These are phyloP conservation scores for Achaetomiella virescens DNA, from an alignment of 495 filamentous ascomycete species.

Conservation along the genomic window DNA sequence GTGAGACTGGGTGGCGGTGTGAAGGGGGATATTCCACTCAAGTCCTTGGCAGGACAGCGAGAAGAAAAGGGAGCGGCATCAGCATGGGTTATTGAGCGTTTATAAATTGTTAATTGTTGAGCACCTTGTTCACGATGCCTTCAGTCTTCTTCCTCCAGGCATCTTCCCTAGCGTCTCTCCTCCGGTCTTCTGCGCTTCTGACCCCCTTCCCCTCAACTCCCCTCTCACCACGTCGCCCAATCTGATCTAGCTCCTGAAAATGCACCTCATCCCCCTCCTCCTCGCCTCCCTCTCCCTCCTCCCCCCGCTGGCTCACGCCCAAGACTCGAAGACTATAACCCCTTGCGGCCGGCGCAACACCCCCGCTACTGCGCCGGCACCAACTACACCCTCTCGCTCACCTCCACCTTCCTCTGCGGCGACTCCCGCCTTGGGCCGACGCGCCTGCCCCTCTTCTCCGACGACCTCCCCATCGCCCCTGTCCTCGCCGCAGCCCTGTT, in stretches of 20 bases:
- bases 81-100: too few species aligned
- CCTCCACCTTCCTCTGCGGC: conserved; percentile 41
- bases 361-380: conserved; percentile 34
- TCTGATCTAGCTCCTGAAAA: too few species aligned
- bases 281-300: background rate
- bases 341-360: conserved; percentile 3
- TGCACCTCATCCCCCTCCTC: background rate
- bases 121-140: too few species aligned
- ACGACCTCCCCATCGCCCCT: conserved; percentile 24
- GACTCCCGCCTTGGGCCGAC: conserved; percentile 48
- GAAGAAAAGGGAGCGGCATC: too few species aligned
- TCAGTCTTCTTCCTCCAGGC: too few species aligned
- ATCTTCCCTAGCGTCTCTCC: too few species aligned
- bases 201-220: background rate
- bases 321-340: too few species aligned
- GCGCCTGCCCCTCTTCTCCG: conserved; percentile 25
- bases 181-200: background rate
- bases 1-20: too few species aligned
- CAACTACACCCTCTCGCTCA: conserved; percentile 25
- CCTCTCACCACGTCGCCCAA: background rate
- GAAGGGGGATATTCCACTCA: too few species aligned
- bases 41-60: too few species aligned
- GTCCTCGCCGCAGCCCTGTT: conserved; percentile 30
- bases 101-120: too few species aligned
- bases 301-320: background rate